Evolutionary conservation across 768 basidiomycete species (phyloP), one percentile per base, ranked within the genome.

Genomic region (Xerocomellus dryophilus): DNA sequence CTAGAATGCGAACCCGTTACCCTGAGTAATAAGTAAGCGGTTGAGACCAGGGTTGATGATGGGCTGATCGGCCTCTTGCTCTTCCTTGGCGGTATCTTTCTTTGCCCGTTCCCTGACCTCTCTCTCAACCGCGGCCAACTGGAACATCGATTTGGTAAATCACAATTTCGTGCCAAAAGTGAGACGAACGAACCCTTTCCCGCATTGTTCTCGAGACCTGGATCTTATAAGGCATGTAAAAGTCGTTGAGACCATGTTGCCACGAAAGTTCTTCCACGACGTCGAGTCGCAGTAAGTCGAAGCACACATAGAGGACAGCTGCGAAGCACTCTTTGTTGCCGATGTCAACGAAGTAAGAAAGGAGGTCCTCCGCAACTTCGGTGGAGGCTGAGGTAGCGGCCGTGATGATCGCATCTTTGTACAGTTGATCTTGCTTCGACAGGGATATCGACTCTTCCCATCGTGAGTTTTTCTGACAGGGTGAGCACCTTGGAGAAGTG

Each of bases 271-370:
- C 96, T 72, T 94, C 90, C 25, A 97, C 93, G 51, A 95, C 73
- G 65, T 98, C 96, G 3, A 93, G 82, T 42, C 92, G 87, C 49
- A 98, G 75, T n/a, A 98, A 79, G 73, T 99, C 96, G 76, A 94
- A 99, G 76, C 94, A 97, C 48, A 89, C 81, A 62, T 85, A 98
- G 21, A 98, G 82, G 58, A 88, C 76, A 1, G 89, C 92, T 0
- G 93, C 88, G 71, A 96, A 99, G 72, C 93, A 96, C 68, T 99
- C 97, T 74, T 94, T 95, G 81, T 96, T 96, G 32, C 97, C 97
- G 60, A 99, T 98, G 72, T 93, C 91, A 53, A 97, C 94, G 67
- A 98, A 99, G 77, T 98, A 98, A 5, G 88, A 87, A 23, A 98
- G 78, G 17, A 98, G 79, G 47, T 98, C 97, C 71, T 99, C 96